Conservation (phyloP, 352 stramenopile species). For the Phytophthora pisi region DNA sequence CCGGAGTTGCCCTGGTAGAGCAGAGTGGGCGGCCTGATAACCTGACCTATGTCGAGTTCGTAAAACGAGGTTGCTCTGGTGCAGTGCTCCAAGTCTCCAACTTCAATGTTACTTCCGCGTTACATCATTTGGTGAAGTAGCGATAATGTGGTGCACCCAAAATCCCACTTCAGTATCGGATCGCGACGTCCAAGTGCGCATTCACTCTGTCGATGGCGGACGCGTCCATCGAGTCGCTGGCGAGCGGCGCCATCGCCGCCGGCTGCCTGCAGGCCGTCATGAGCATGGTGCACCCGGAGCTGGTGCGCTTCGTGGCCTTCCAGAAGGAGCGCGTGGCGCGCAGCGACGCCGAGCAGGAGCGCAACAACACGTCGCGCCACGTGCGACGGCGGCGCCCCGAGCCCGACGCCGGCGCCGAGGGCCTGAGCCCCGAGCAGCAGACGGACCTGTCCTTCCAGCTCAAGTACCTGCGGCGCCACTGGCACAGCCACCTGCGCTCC, state of each 20-base stretch:
- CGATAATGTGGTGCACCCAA: background rate
- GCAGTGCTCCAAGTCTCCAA: too few relatives aligned
- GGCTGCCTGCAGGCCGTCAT: slow-evolving; percentile 51
- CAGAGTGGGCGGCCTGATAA: too few relatives aligned
- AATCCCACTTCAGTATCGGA: background rate
- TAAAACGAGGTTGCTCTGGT: too few relatives aligned
- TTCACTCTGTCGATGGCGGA: background rate
- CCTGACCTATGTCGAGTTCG: too few relatives aligned
- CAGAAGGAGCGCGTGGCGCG: slow-evolving; percentile 40
- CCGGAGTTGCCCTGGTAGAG: too few relatives aligned
- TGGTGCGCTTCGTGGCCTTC: slow-evolving; percentile 42
- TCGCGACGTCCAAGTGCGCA: background rate
- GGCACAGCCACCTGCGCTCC: slow-evolving; percentile 45
- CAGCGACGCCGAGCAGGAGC: slow-evolving; percentile 20
- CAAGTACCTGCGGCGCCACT: slow-evolving; percentile 46
- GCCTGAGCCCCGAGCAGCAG: slow-evolving; percentile 26
- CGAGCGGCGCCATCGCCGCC: slow-evolving; percentile 35
- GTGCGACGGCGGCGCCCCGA: background rate
- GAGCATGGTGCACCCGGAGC: slow-evolving; percentile 46
- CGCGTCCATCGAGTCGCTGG: slow-evolving; percentile 35
- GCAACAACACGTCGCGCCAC: slow-evolving; percentile 14
- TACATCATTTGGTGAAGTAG: background rate
- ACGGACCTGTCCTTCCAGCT: slow-evolving; percentile 42
- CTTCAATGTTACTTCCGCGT: background rate
- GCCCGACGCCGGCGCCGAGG: background rate